A percentile compares a stretch with the other conserved stretches of the same genome.
Evolutionary conservation across 805 yeast genomes (phyloP).

Genomic region (Wickerhamomyces sydowiorum): DNA sequence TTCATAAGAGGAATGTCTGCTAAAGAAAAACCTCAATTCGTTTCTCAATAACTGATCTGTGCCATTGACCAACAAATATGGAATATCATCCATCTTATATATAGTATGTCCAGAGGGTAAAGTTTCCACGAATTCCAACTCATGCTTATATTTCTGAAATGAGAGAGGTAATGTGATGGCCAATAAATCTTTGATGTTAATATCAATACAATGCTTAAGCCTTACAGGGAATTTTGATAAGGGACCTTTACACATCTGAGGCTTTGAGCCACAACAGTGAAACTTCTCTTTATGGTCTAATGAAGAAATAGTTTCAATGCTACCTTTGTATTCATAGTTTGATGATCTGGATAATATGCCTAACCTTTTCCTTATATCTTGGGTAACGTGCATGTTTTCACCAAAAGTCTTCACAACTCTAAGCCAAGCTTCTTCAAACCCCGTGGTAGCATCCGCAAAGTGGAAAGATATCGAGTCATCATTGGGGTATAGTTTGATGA

Average conservation of each 20-base stretch:
- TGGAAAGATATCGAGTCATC: constrained; percentile 30
- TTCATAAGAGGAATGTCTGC: constrained; percentile 41
- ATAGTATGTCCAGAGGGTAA: constrained; percentile 18
- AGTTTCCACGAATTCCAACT: constrained; percentile 13
- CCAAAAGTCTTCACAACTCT: constrained; percentile 24
- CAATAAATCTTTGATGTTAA: constrained; percentile 17
- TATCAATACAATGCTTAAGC: constrained; percentile 32
- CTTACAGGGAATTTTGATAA: constrained; percentile 16
- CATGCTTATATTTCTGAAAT: constrained; percentile 14
- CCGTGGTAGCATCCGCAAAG: constrained; percentile 36
- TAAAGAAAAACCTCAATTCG: constrained; percentile 33
- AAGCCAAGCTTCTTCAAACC: constrained; percentile 52
- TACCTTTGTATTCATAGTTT: constrained; percentile 1
- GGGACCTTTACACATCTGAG: background rate
- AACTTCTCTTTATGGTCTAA: constrained; percentile 2
- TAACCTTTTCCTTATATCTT: constrained; percentile 19
- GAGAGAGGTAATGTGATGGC: constrained; percentile 2
- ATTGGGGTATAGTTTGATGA: constrained; percentile 37
- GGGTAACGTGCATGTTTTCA: constrained; percentile 26
- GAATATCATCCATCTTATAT: constrained; percentile 13
- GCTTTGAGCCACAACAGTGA: constrained; percentile 13
- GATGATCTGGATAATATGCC: constrained; percentile 6
- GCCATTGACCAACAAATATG: constrained; percentile 26
- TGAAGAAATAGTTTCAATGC: background rate
- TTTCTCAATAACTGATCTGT: constrained; percentile 28